Base-by-base conservation (phyloP, 768 basidiomycete species). In the Russula lepida region DNA sequence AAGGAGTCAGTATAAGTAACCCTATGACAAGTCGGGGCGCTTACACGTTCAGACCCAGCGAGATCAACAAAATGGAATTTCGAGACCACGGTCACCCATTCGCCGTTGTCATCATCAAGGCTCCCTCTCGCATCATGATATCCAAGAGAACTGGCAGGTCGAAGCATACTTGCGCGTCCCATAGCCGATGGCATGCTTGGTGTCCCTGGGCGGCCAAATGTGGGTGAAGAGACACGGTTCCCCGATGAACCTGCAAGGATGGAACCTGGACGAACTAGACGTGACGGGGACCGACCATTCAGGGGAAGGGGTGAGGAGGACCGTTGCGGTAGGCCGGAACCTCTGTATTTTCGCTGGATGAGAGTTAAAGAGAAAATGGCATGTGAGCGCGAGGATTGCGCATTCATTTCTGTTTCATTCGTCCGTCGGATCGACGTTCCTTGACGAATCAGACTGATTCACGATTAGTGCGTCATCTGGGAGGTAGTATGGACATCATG, bases 51-150 rank as follows among this genome's bases (percentile, higher is more conserved):
- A 43, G 92, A 95, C 41, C 97, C 97, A 28, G 97, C 97, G 69
- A 99, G 74, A 75, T 99, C 97, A 28, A 99, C 97, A 67, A 98
- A 98, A 73, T 99, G 95, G 75, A 98, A 98, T 71, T 99, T 99
- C 49, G 92, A 94, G 39, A 88, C 84, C 44, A 95, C 83, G 0
- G 92, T 94, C 15, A 87, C 79, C 92, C 93, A 97, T 62, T 93
- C 91, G 2, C 89, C 88, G 3, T 74, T 64, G 12, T 85, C 87
- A 17, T 85, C 85, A 23, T 89, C 88, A 51, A 70, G 67, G 13
- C 71, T 69, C 33, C 41, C 62, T 17, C 67, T 49, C 21, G 64
- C 60, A 28, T 64, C 58, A 25, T 68, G 67, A 9, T 62, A 54
- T 21, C 68, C 67, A 21, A 93, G 77, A 12, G 90, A 83, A 68